phyloP scores from a whole-genome alignment of 2,329 filamentous ascomycete species.

The Fusarium devonianum region DNA sequence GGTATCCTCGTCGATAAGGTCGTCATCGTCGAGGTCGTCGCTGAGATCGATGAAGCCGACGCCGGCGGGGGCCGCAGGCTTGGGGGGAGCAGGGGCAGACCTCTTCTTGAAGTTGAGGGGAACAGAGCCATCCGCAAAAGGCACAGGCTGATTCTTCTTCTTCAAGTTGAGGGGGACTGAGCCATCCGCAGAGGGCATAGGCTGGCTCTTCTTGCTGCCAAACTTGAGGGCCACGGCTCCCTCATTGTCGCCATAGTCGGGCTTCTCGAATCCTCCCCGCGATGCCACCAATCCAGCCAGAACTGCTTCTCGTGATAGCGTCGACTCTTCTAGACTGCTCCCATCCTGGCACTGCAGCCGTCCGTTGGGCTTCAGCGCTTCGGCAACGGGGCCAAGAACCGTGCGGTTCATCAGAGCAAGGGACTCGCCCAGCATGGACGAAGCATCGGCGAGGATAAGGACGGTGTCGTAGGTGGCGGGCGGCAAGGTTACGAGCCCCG shows the following conservation, averaged over 20 bases:
- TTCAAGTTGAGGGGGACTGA: constrained; percentile 29
- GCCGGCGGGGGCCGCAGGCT: constrained; percentile 57
- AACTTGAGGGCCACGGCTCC: constrained; percentile 63
- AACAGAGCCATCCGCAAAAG: constrained; percentile 36
- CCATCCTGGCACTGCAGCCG: constrained; percentile 74
- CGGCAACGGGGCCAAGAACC: constrained; percentile 73
- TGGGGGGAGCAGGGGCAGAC: constrained; percentile 50
- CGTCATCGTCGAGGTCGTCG: constrained; percentile 75
- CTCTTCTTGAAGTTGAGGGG: constrained; percentile 53
- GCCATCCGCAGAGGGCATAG: neutral
- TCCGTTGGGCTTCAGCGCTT: constrained; percentile 73
- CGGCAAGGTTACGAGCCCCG: constrained; percentile 81
- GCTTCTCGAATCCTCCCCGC: constrained; percentile 75
- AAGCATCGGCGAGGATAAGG: constrained; percentile 81
- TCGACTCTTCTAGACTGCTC: constrained; percentile 57
- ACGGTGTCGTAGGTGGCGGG: constrained; percentile 81
- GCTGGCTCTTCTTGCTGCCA: constrained; percentile 37
- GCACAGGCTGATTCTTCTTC: constrained; percentile 42
- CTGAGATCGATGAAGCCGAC: constrained; percentile 74
- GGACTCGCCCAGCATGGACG: constrained; percentile 71
- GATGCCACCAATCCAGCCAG: constrained; percentile 77
- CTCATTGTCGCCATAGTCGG: constrained; percentile 64
- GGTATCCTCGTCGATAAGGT: constrained; percentile 89
- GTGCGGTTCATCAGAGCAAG: constrained; percentile 69
- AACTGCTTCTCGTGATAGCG: constrained; percentile 72